Evolutionary conservation across 1,139 yeast genomes (phyloP).

Genomic region (Sugiyamaella paludigena): DNA sequence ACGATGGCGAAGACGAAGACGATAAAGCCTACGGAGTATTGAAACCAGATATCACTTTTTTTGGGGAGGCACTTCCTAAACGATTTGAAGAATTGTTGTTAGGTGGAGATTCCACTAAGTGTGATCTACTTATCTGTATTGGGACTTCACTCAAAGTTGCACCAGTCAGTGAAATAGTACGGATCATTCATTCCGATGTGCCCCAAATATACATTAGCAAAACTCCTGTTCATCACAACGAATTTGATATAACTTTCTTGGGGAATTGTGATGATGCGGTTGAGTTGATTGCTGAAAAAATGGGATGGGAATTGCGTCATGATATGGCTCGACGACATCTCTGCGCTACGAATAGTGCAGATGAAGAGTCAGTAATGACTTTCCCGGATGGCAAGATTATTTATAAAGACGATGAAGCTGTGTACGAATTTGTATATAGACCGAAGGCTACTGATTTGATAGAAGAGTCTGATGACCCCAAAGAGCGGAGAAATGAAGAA

Average conservation of each 20-base stretch:
- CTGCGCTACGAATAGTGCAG: conserved; percentile 2
- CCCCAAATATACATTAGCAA: conserved; percentile 85
- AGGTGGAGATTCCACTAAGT: conserved; percentile 48
- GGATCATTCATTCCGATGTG: conserved; percentile 61
- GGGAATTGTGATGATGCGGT: conserved; percentile 91
- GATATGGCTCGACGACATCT: conserved; percentile 38
- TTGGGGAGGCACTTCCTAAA: conserved; percentile 85
- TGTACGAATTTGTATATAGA: conserved; percentile 22
- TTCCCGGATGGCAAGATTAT: conserved; percentile 27
- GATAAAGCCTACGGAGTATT: conserved; percentile 57
- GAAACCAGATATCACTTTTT: conserved; percentile 94
- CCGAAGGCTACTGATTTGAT: not conserved
- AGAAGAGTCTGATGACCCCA: not conserved
- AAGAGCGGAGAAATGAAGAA: too few species aligned
- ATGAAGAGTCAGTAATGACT: conserved; percentile 3
- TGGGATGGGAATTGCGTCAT: conserved; percentile 72
- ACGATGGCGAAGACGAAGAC: conserved; percentile 22
- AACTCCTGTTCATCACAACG: conserved; percentile 74
- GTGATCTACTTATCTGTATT: conserved; percentile 81
- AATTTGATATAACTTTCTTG: conserved; percentile 75
- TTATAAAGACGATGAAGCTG: conserved; percentile 25
- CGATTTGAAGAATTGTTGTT: conserved; percentile 55
- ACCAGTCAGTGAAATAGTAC: conserved; percentile 93
- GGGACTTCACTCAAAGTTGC: conserved; percentile 96
- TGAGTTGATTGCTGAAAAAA: conserved; percentile 54